Evolutionary conservation across 2,329 filamentous ascomycete species (phyloP).

Genomic region (Celoporthe dispersa): DNA sequence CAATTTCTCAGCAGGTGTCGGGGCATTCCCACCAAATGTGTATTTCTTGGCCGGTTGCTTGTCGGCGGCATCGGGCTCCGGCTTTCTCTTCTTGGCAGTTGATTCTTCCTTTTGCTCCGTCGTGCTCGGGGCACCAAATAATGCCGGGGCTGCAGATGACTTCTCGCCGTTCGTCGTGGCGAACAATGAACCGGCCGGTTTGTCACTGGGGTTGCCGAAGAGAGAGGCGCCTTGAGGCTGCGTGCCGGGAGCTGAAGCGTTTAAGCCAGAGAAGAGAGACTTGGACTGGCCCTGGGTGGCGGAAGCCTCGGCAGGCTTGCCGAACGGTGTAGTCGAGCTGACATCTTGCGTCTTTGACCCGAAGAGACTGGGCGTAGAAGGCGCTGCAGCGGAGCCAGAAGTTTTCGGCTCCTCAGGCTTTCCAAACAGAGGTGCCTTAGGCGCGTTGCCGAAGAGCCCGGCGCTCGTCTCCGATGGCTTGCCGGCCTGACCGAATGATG

Average conservation of each 20-base stretch:
- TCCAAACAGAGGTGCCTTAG: constrained; percentile 25
- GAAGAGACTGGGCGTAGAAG: constrained; percentile 23
- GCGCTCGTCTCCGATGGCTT: constrained; percentile 24
- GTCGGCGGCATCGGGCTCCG: constrained; percentile 21
- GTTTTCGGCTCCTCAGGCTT: constrained; percentile 32
- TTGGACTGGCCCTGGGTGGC: constrained; percentile 37
- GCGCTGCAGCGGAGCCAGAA: constrained; percentile 35
- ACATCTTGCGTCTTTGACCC: constrained; percentile 18
- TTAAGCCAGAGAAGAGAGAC: constrained; percentile 40
- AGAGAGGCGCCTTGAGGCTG: constrained; percentile 37
- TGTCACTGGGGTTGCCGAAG: constrained; percentile 29
- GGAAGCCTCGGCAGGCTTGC: constrained; percentile 39
- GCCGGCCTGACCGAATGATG: constrained; percentile 25
- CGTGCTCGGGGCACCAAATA: constrained; percentile 24
- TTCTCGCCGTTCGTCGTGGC: constrained; percentile 18
- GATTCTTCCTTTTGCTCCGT: constrained; percentile 24
- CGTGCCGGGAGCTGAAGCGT: constrained; percentile 8
- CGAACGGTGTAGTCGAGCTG: constrained; percentile 29
- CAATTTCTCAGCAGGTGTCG: constrained; percentile 21
- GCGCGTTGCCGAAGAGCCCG: constrained; percentile 29
- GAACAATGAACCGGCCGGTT: constrained; percentile 28
- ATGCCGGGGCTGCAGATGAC: constrained; percentile 19
- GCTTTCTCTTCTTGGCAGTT: constrained; percentile 26
- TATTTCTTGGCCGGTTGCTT: constrained; percentile 22
- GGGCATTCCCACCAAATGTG: constrained; percentile 25